Evolutionary conservation across 306 rosid genomes (phyloP).

Genomic region (Dryas alaskensis): DNA sequence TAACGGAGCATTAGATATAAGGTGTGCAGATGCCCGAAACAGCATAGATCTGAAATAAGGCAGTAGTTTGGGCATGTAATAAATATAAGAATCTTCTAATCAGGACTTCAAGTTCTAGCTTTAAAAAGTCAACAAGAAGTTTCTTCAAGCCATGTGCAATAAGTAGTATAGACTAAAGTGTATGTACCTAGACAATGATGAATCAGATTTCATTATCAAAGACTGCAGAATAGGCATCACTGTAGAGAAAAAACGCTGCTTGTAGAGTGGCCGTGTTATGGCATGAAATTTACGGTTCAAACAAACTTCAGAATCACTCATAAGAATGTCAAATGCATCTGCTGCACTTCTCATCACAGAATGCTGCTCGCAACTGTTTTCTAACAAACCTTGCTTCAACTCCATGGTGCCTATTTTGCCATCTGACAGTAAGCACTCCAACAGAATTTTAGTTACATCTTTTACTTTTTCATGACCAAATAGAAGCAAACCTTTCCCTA

Average conservation of each 20-base stretch:
- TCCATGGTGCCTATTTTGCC: conserved; percentile 33
- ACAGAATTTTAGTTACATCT: conserved; percentile 61
- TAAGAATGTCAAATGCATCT: conserved; percentile 83
- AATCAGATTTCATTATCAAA: conserved; percentile 49
- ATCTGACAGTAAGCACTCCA: conserved; percentile 56
- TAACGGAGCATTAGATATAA: conserved; percentile 67
- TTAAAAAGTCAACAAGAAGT: background rate
- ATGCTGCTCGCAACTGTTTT: conserved; percentile 32
- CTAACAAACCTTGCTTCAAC: conserved; percentile 33
- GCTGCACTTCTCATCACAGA: conserved; percentile 63
- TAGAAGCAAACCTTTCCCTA: conserved; percentile 87
- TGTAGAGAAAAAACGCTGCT: conserved; percentile 87
- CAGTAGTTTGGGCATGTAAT: conserved; percentile 23
- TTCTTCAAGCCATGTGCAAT: conserved; percentile 8
- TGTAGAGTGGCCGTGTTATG: conserved; percentile 73
- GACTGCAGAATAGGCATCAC: conserved; percentile 74
- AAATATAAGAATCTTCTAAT: conserved; percentile 9
- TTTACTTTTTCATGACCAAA: conserved; percentile 80
- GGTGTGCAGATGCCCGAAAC: conserved; percentile 66
- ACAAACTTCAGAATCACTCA: conserved; percentile 90
- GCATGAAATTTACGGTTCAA: conserved; percentile 71
- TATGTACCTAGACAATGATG: conserved; percentile 65
- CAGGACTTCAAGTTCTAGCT: conserved; percentile 11
- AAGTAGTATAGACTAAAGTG: conserved; percentile 10
- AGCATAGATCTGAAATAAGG: conserved; percentile 58